phyloP scores from a whole-genome alignment of 768 basidiomycete species.

The Amanita exitialis region DNA sequence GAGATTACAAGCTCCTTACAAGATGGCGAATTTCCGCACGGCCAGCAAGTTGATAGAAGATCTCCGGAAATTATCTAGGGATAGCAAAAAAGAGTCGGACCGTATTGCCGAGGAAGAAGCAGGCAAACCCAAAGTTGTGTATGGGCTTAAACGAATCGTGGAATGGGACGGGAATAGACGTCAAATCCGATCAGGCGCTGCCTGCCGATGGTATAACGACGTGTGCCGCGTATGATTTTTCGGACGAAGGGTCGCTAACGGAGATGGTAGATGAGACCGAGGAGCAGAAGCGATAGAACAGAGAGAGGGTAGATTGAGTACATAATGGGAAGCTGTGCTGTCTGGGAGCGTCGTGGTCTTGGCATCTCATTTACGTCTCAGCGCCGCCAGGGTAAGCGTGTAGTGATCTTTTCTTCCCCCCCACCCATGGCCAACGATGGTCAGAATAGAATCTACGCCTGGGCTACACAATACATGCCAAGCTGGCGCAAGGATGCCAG shows the following conservation, averaged over 20 bases:
- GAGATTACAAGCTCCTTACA: slow-evolving; percentile 18
- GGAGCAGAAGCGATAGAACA: not conserved
- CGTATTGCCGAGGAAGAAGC: slow-evolving; percentile 23
- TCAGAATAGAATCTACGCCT: slow-evolving; percentile 21
- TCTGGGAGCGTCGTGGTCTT: not conserved
- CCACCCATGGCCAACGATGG: slow-evolving; percentile 14
- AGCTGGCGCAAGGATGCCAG: slow-evolving; percentile 11
- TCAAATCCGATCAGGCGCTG: not conserved
- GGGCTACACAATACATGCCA: slow-evolving; percentile 25
- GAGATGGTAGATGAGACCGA: not conserved
- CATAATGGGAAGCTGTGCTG: not conserved
- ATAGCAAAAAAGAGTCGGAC: slow-evolving; percentile 32
- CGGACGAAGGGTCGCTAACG: not conserved
- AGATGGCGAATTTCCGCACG: slow-evolving; percentile 23
- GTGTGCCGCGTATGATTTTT: not conserved
- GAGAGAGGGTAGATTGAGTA: not conserved
- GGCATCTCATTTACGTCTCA: not conserved
- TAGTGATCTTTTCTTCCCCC: slow-evolving; percentile 7
- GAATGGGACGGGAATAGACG: slow-evolving; percentile 6
- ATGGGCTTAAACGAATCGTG: too few species aligned
- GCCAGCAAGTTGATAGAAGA: slow-evolving; percentile 23
- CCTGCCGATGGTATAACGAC: not conserved
- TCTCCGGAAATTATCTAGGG: slow-evolving; percentile 36
- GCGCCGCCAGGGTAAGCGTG: not conserved
- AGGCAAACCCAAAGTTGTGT: slow-evolving; percentile 37